Conservation (phyloP, 768 basidiomycete genomes). For the Hypsizygus marmoreus region DNA sequence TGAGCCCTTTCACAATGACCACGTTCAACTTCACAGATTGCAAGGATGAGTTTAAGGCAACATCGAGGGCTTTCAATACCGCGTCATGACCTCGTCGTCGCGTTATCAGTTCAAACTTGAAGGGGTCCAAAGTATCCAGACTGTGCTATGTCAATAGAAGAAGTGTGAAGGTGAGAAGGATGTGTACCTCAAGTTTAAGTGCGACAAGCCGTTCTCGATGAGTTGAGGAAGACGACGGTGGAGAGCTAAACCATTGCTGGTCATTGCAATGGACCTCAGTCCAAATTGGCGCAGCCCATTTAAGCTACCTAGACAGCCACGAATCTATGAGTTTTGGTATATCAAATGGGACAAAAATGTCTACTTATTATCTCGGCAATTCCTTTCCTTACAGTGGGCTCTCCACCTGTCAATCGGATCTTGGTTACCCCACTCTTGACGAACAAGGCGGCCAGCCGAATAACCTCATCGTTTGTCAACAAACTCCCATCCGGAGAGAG, state of each 20-base stretch:
- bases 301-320: constrained; percentile 51
- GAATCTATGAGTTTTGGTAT: background rate
- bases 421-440: constrained; percentile 84
- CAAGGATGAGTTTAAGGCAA: constrained; percentile 57
- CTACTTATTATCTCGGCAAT: constrained; percentile 69
- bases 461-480: constrained; percentile 74
- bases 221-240: constrained; percentile 71
- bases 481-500: constrained; percentile 70
- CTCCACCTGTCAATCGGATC: constrained; percentile 86
- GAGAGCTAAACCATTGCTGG: constrained; percentile 78
- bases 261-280: constrained; percentile 80
- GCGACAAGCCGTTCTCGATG: constrained; percentile 72
- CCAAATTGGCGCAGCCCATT: constrained; percentile 61
- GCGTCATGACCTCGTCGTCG: constrained; percentile 75
- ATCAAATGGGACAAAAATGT: constrained; percentile 14
- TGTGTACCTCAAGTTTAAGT: constrained; percentile 64
- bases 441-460: constrained; percentile 74
- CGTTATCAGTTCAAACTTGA: constrained; percentile 88
- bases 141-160: constrained; percentile 34
- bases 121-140: constrained; percentile 82
- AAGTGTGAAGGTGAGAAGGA: background rate
- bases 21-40: constrained; percentile 79
- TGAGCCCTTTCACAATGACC: constrained; percentile 79
- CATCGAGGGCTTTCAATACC: constrained; percentile 66
- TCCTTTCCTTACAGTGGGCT: constrained; percentile 82